Conservation (phyloP, 2,329 filamentous ascomycete species). For the Cercospora beticola region DNA sequence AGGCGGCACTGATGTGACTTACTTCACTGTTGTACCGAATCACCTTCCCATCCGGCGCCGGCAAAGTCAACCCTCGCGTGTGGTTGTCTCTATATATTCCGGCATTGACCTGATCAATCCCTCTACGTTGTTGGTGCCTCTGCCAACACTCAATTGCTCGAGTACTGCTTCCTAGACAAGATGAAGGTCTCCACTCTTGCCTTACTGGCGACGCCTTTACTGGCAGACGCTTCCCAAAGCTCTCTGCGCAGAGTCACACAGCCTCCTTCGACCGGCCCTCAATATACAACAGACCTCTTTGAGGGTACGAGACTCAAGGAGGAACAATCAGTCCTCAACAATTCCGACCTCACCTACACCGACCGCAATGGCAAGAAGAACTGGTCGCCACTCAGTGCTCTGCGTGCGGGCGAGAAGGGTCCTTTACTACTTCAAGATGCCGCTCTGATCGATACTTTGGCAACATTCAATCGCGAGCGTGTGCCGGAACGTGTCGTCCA, state of each 20-base stretch:
- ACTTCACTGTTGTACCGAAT: background rate
- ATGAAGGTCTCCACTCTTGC: slow-evolving; percentile 21
- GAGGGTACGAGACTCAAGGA: slow-evolving; percentile 31
- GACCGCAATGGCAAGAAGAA: slow-evolving; percentile 33
- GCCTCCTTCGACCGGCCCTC: slow-evolving; percentile 8
- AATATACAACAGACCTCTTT: slow-evolving; percentile 32
- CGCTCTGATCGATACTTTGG: slow-evolving; percentile 63
- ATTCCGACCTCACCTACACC: slow-evolving; percentile 35
- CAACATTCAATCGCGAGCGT: slow-evolving; percentile 69
- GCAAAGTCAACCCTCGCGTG: background rate
- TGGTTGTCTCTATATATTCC: background rate
- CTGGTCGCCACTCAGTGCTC: slow-evolving; percentile 34
- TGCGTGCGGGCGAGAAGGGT: slow-evolving; percentile 56
- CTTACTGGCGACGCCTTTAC: slow-evolving; percentile 15
- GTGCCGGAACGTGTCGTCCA: slow-evolving; percentile 67
- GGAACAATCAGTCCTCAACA: slow-evolving; percentile 30
- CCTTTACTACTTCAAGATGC: slow-evolving; percentile 65
- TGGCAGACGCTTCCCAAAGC: slow-evolving; percentile 16
- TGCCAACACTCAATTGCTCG: background rate
- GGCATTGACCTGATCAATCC: background rate
- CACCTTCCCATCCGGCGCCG: background rate
- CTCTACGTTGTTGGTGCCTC: background rate
- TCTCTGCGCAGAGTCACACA: slow-evolving; percentile 19
- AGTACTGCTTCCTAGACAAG: background rate
- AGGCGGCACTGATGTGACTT: background rate